Base-by-base conservation (phyloP, 2,329 filamentous ascomycete species). In the Biscogniauxia sp. region DNA sequence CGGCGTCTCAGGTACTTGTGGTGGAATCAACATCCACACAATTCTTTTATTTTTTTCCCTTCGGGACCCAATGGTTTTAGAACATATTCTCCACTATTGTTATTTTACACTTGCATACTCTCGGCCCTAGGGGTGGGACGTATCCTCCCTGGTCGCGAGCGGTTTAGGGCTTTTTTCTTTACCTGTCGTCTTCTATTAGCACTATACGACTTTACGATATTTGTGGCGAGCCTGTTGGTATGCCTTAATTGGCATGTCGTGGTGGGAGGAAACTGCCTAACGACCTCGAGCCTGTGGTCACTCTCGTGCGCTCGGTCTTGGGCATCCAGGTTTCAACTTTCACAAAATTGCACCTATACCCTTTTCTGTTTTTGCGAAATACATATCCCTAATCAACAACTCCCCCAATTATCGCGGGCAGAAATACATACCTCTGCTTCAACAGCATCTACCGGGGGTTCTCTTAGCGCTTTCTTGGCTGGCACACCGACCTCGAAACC, bases 141-240 rank as follows among this genome's bases (percentile, higher is more conserved):
- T 61, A 60, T 61, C 26, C 63, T 69, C 64, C 63, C 55, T 59
- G 64, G 67, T 64, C 64, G 58, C 56, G 68, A 68, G 63, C 66
- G 64, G 64, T 67, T 64, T 61, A 67, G 65, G 67, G 64, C 68
- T 68, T 32, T 32, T 32, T 68, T 32, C 11, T 32, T 66, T 64
- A 60, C 64, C 55, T 62, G 64, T 65, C 59, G 51, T 61, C 50
- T 62, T 62, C 59, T 65, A 58, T 63, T 56, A 51, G 54, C 49
- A 55, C 55, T 67, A 61, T 57, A 69, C 67, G 68, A 72, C 59
- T 65, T 65, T 57, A 72, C 67, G 70, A 71, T 61, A 61, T 28
- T 59, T 53, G 59, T 63, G 56, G 61, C 60, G 49, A 51, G 62
- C 54, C 50, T 61, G 37, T 64, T 62, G 58, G 51, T 58, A 60